Evolutionary conservation across 2,329 filamentous ascomycete species (phyloP).

Genomic region (Xylariales sp.): DNA sequence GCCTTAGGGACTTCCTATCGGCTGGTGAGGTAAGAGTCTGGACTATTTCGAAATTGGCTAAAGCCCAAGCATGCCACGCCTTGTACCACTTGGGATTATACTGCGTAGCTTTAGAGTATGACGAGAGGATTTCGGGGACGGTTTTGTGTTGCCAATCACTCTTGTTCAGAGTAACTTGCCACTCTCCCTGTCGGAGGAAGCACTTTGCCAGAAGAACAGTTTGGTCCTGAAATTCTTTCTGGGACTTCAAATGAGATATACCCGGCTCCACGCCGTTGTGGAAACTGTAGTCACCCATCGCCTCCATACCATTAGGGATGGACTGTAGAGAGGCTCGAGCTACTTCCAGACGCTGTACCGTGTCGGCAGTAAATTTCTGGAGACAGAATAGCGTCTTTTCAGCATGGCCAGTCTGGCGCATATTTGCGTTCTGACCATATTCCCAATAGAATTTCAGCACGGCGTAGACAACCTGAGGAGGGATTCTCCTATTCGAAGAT

Average conservation of each 20-base stretch:
- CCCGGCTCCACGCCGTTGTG: constrained; percentile 59
- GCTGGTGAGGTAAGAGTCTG: constrained; percentile 78
- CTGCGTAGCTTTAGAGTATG: constrained; percentile 90
- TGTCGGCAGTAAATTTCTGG: constrained; percentile 70
- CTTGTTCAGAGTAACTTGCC: constrained; percentile 87
- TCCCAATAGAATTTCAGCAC: constrained; percentile 98
- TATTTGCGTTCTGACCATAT: constrained; percentile 71
- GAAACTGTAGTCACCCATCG: constrained; percentile 62
- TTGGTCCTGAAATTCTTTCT: constrained; percentile 68
- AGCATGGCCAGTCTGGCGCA: constrained; percentile 58
- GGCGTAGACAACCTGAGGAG: constrained; percentile 91
- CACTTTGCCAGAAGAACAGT: constrained; percentile 88
- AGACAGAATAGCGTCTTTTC: constrained; percentile 70
- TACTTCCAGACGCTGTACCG: constrained; percentile 65
- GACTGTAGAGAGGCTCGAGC: constrained; percentile 61
- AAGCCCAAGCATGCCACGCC: constrained; percentile 98
- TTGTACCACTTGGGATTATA: constrained; percentile 98
- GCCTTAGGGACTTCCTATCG: constrained; percentile 61
- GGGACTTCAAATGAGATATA: constrained; percentile 61
- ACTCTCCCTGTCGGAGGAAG: constrained; percentile 95
- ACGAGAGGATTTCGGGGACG: constrained; percentile 88
- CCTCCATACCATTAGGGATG: constrained; percentile 59
- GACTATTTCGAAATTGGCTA: constrained; percentile 98
- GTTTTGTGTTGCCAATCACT: constrained; percentile 90
- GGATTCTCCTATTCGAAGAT: constrained; percentile 60